These are phyloP conservation scores for Pneumocystis sp. DNA, from an alignment of 1,139 yeast genomes.

Conservation along the genomic window DNA sequence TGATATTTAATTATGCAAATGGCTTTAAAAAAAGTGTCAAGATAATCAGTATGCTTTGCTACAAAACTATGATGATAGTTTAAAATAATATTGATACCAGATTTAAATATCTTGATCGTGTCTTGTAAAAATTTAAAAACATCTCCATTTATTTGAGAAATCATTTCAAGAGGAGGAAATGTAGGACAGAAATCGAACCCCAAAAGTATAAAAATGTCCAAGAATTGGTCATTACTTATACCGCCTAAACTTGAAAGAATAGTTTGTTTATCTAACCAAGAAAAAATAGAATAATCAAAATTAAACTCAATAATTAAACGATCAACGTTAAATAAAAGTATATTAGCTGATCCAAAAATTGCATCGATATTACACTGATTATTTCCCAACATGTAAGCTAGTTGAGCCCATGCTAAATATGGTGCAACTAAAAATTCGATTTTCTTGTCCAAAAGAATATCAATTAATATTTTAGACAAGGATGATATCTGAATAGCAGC, in stretches of 20 bases:
- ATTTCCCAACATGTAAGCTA: constrained; percentile 47
- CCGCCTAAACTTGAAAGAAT: constrained; percentile 34
- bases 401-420: constrained; percentile 65
- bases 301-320: constrained; percentile 54
- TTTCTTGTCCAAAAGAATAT: constrained; percentile 33
- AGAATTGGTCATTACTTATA: constrained; percentile 48
- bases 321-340: constrained; percentile 46
- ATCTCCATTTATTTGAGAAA: constrained; percentile 24
- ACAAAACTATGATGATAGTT: constrained; percentile 31
- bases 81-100: constrained; percentile 26
- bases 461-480: constrained; percentile 9
- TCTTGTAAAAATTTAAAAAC: constrained; percentile 30
- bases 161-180: constrained; percentile 34
- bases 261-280: constrained; percentile 2
- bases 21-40: constrained; percentile 3
- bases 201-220: constrained; percentile 30
- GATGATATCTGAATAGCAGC: constrained; percentile 14
- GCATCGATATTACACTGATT: constrained; percentile 46
- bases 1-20: constrained; percentile 36
- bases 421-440: constrained; percentile 71
- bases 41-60: constrained; percentile 26
- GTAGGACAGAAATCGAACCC: constrained; percentile 72
- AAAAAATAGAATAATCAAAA: constrained; percentile 47
- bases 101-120: constrained; percentile 32
- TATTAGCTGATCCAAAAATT: constrained; percentile 65